Evolutionary conservation across 2,329 filamentous ascomycete species (phyloP).

Genomic region (Orbilia brochopaga): DNA sequence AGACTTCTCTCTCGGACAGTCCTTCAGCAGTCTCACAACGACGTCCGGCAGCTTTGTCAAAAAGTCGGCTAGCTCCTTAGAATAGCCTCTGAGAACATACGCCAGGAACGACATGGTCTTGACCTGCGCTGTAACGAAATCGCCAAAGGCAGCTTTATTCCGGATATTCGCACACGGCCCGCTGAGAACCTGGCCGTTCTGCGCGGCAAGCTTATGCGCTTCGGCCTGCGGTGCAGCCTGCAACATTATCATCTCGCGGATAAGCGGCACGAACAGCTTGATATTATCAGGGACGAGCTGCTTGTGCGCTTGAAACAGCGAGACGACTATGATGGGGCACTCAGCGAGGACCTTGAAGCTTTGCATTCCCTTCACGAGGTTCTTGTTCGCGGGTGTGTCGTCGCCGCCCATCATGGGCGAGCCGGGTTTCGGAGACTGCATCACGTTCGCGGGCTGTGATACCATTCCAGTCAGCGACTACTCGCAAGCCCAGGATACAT

Average conservation of each 20-base stretch:
- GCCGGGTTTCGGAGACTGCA: slow-evolving; percentile 85
- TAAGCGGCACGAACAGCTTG: slow-evolving; percentile 87
- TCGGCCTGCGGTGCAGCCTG: slow-evolving; percentile 93
- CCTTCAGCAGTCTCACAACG: slow-evolving; percentile 86
- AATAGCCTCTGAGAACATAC: slow-evolving; percentile 86
- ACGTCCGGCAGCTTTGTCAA: slow-evolving; percentile 83
- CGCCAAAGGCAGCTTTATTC: slow-evolving; percentile 90
- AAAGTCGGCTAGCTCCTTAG: slow-evolving; percentile 85
- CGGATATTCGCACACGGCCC: slow-evolving; percentile 93
- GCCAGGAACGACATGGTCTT: slow-evolving; percentile 98
- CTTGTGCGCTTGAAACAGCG: slow-evolving; percentile 93
- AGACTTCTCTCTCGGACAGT: slow-evolving; percentile 93
- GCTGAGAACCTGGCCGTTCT: slow-evolving; percentile 81
- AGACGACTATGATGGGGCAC: slow-evolving; percentile 98
- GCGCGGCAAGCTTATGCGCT: slow-evolving; percentile 83
- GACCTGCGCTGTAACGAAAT: slow-evolving; percentile 96
- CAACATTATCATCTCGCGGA: slow-evolving; percentile 84
- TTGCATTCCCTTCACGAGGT: slow-evolving; percentile 90
- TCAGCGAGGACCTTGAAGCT: slow-evolving; percentile 98
- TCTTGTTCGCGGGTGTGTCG: slow-evolving; percentile 76
- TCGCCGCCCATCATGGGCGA: slow-evolving; percentile 86
- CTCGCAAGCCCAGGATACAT: not conserved
- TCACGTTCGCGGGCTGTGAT: slow-evolving; percentile 59
- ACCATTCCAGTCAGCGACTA: slow-evolving; percentile 15
- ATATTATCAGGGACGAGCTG: slow-evolving; percentile 81